Evolutionary conservation across 2,329 filamentous ascomycete species (phyloP), one percentile per base, ranked within the genome.

Genomic region (Rachicladosporium sp.): DNA sequence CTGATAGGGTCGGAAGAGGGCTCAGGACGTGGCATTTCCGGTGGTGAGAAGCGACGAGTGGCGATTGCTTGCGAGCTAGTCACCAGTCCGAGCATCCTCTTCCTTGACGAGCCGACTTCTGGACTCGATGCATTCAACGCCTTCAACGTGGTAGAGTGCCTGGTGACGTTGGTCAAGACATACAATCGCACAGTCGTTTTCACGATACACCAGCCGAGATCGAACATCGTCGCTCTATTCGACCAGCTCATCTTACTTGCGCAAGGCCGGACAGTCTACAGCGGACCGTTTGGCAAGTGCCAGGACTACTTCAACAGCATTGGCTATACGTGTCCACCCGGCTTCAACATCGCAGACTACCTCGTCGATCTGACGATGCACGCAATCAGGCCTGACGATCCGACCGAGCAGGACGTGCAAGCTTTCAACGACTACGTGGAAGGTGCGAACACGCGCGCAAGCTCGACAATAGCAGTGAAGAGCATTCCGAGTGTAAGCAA

Each of bases 321-420:
- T 45, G 93, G 91, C 33, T 98, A 95, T 59, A 70, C 82, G 36
- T 98, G 93, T 55, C 91, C 91, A 8, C 82, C 88, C 19, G 93
- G 93, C 2, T 98, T 96, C 73, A 98, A 98, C 55, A 96, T 98
- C 61, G 91, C 91, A 3, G 91, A 98, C 59, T 98, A 95, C 56
- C 74, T 98, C 4, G 88, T 98, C 27, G 91, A 98, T 58, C 71
- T 98, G 32, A 96, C 91, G 0, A 96, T 98, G 89, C 91, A 98
- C 58, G 88, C 87, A 15, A 76, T 83, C 43, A 69, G 71, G 38
- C 66, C 70, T 10, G 66, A 63, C 30, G 68, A 71, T 1, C 64
- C 70, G 8, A 61, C 69, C 2, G 70, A 77, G 23, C 74, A 78
- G 36, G 65, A 73, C 12, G 64, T 75, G 2, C 43, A 48, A n/a